Base-by-base conservation (phyloP, 2,329 filamentous ascomycete genomes). In the Clonostachys rosea region DNA sequence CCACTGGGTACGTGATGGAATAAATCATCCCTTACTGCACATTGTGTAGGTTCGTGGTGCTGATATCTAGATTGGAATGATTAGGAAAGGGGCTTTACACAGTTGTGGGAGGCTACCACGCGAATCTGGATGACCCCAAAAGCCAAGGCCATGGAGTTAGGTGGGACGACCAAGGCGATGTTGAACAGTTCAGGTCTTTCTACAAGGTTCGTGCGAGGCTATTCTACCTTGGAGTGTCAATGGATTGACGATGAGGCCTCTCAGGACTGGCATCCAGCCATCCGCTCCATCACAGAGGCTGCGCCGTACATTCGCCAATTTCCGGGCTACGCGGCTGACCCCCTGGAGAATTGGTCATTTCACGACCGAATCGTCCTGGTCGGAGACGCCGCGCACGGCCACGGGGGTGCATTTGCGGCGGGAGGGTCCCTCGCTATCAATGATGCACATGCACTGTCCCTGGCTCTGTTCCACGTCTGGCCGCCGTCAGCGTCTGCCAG, bases 291-390 rank as follows among this genome's bases (percentile, higher is more conserved):
- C 9, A 60, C 71, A 4, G 62, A 71, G 7, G 63, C 64, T 4
- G 65, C 65, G 5, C 73, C 71, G 0, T 60, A 65, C 43, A 66
- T 66, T 2, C 60, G 61, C 14, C 47, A 71, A 0, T 74, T 69
- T 43, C 69, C 72, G 5, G 75, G 75, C 50, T 62, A 64, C 7
- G 65, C 70, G 0, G 71, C 66, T 1, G 55, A 65, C 5, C 58
- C 60, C 7, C 59, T 75, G 2, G 57, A 66, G 3, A 67, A 63
- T 0, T 75, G 71, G 71, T 59, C 70, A 0, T 60, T 75, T 14
- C 61, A 58, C 5, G 54, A 55, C 14, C 54, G 59, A 3, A 63
- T 68, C 1, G 66, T 65, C 0, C 59, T 71, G 0, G 66, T 61
- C 0, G 68, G 68, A 3, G 68, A 71, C 10, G 68, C 68, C 0